Evolutionary conservation across 805 yeast genomes (phyloP), one percentile per base, ranked within the genome.

Genomic region (Metschnikowia bowlesiae): DNA sequence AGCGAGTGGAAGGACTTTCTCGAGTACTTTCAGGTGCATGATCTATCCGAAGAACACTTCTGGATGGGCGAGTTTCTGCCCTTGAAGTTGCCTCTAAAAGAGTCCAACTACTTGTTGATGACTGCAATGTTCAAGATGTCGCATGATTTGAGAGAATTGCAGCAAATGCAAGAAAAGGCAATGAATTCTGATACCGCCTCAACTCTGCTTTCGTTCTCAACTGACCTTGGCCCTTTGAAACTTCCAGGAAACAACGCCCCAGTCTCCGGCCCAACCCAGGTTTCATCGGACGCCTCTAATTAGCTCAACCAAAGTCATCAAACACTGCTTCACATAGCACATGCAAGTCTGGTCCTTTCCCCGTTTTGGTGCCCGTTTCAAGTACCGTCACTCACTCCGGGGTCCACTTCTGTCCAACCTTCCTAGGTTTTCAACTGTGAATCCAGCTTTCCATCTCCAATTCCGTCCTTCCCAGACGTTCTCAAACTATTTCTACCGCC

Each of bases 11-110:
- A 47, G 2, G 58, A 64, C 13, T 60, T 80, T 42, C 53, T 75
- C 32, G 50, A 56, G 7, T 55, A 71, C 13, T 53, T 75, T 8
- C 68, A 63, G 18, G 36, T 59, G 3, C 55, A 62, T 10, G 65
- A 59, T 1, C 53, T 55, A 0, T 38, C 35, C 3, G 32, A 10
- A 10, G 49, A 44, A 8, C 51, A 69, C 39, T 84, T 71, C 60
- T 89, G 96, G 96, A 56, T 88, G 2, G 74, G 85, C 7, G 81
- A 81, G 1, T 60, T 66, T 1, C 83, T 90, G 1, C 96, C 96
- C 0, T 67, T 89, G 39, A 73, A 85, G 41, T 80, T 77, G 49
- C 94, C 94, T 0, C 68, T 85, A 36, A 78, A 76, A 55, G 90
- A 89, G 62, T 82, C 90, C 0, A 80, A 81, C 50, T 87, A 80